These are phyloP conservation scores for Trichosporon ovoides DNA, from an alignment of 1,284 basidiomycete genomes.

Conservation along the genomic window DNA sequence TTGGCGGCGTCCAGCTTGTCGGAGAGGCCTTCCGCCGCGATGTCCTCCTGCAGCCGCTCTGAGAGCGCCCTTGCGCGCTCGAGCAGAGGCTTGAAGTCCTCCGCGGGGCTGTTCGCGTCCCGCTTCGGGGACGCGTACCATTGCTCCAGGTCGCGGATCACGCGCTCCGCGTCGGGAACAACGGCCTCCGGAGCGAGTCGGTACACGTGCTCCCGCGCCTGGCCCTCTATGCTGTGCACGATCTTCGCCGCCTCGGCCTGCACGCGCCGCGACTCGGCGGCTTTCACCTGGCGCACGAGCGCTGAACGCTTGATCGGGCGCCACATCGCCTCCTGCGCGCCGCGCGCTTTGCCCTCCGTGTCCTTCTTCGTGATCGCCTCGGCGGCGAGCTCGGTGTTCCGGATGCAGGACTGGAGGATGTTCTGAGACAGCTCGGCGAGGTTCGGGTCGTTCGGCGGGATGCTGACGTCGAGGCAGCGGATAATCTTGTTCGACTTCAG, in stretches of 20 bases:
- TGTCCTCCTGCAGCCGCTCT: slow-evolving; percentile 58
- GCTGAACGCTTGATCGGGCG: slow-evolving; percentile 51
- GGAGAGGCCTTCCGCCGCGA: slow-evolving; percentile 58
- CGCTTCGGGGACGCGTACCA: slow-evolving; percentile 33
- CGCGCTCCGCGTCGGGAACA: slow-evolving; percentile 55
- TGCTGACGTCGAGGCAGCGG: slow-evolving; percentile 88
- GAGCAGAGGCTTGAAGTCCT: slow-evolving; percentile 46
- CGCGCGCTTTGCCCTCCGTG: slow-evolving; percentile 14
- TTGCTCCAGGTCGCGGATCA: slow-evolving; percentile 40
- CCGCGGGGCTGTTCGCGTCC: slow-evolving; percentile 27
- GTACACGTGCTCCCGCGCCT: slow-evolving; percentile 44
- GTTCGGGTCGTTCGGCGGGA: slow-evolving; percentile 80
- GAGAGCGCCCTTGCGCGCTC: slow-evolving; percentile 56
- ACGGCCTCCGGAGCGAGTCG: slow-evolving; percentile 55
- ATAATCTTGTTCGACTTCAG: slow-evolving; percentile 75
- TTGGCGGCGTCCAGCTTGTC: slow-evolving; percentile 52
- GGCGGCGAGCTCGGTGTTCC: slow-evolving; percentile 70
- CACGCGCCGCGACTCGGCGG: slow-evolving; percentile 42
- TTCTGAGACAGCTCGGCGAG: slow-evolving; percentile 59
- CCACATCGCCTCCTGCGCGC: slow-evolving; percentile 46
- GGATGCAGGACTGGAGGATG: slow-evolving; percentile 63
- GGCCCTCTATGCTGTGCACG: slow-evolving; percentile 37
- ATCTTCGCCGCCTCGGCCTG: slow-evolving; percentile 38
- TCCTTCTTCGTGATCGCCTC: slow-evolving; percentile 23
- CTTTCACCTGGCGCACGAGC: slow-evolving; percentile 48